These are phyloP conservation scores for Septoria petroselini DNA, from an alignment of 2,329 filamentous ascomycete genomes.

Conservation along the genomic window DNA sequence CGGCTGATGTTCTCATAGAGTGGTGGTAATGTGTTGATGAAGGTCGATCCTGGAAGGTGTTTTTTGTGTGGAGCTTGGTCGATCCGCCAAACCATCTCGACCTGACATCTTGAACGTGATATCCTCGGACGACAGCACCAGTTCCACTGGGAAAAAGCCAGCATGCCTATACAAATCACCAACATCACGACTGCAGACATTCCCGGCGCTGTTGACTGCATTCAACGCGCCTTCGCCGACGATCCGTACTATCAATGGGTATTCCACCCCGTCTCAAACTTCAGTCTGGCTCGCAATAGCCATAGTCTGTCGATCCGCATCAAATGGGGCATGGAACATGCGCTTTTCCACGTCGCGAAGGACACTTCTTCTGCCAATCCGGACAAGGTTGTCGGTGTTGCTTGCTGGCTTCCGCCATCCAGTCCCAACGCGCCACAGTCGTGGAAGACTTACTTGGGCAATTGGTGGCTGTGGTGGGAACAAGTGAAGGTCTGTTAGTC, in stretches of 20 bases:
- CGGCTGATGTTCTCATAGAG: constrained; percentile 18
- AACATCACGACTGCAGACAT: constrained; percentile 59
- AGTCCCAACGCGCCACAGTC: constrained; percentile 48
- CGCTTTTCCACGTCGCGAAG: constrained; percentile 67
- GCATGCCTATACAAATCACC: constrained; percentile 50
- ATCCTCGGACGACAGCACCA: not conserved
- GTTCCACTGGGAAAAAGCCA: not conserved
- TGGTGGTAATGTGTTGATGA: not conserved
- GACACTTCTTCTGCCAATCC: constrained; percentile 41
- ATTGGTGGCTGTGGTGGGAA: constrained; percentile 63
- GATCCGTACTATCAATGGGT: constrained; percentile 68
- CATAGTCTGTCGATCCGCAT: constrained; percentile 64
- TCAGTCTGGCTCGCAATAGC: no score
- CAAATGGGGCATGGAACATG: constrained; percentile 67
- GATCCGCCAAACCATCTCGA: not conserved
- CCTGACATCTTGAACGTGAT: no score
- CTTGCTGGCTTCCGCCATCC: constrained; percentile 66
- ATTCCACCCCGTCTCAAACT: no score
- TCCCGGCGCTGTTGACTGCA: constrained; percentile 60
- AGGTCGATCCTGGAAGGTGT: no score
- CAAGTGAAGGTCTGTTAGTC: constrained; percentile 50
- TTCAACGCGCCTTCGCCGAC: constrained; percentile 63
- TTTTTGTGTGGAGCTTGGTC: not conserved
- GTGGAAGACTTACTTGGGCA: constrained; percentile 58
- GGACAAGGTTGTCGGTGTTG: constrained; percentile 61